These are phyloP conservation scores for Auxenochlorella pyrenoidosa DNA, from an alignment of 139 green algal genomes.

Conservation along the genomic window DNA sequence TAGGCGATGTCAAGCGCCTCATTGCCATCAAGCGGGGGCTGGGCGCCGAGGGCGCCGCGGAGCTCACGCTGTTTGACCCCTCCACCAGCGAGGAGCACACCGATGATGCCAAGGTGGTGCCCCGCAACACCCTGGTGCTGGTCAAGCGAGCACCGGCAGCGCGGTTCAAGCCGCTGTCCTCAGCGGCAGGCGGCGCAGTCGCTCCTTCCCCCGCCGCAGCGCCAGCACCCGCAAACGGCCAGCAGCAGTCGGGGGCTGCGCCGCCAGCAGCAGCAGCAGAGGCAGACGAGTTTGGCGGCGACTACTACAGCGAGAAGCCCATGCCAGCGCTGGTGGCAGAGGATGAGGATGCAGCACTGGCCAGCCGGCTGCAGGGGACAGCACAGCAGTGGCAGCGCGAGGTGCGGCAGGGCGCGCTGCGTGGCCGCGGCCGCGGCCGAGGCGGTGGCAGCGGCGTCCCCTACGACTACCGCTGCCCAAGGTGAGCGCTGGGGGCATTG, in stretches of 20 bases:
- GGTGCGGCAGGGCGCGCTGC: conserved; percentile 51
- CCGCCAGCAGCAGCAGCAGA: not conserved
- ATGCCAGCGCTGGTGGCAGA: conserved; percentile 31
- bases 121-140: conserved; percentile 69
- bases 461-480: conserved; percentile 50
- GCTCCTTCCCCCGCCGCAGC: not conserved
- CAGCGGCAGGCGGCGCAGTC: conserved; percentile 7
- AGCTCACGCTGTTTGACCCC: conserved; percentile 75
- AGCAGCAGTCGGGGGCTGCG: not conserved
- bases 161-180: conserved; percentile 41
- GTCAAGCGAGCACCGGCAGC: conserved; percentile 68
- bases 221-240: not conserved
- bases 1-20: conserved; percentile 80
- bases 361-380: conserved; percentile 40
- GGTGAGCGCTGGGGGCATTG: not conserved
- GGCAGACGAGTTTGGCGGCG: conserved; percentile 48
- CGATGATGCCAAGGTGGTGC: conserved; percentile 72
- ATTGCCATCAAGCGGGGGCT: conserved; percentile 83
- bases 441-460: conserved; percentile 16
- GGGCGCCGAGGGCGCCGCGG: conserved; percentile 59
- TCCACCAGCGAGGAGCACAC: conserved; percentile 61
- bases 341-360: conserved; percentile 42
- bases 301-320: conserved; percentile 36
- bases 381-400: conserved; percentile 44
- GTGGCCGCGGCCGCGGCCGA: conserved; percentile 35